A percentile compares a stretch with the other conserved stretches of the same genome.
These are phyloP conservation scores for Pyricularia sp. DNA, from an alignment of 2,329 filamentous ascomycete species.

Conservation along the genomic window DNA sequence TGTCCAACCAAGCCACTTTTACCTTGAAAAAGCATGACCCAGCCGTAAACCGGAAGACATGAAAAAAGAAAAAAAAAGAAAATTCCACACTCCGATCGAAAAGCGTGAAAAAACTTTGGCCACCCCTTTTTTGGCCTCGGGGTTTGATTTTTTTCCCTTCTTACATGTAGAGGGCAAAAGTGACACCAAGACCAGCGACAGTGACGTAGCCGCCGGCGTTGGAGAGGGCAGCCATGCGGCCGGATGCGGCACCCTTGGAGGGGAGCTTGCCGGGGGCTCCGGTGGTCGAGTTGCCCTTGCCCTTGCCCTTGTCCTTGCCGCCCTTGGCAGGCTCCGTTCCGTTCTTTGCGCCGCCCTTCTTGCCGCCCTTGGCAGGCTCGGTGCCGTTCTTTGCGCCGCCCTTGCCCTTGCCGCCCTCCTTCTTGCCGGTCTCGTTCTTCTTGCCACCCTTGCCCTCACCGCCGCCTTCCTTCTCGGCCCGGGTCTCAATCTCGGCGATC, in stretches of 20 bases:
- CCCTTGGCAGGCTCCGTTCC: background rate
- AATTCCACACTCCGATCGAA: background rate
- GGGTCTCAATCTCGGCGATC: background rate
- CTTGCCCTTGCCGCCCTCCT: background rate
- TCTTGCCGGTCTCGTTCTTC: background rate
- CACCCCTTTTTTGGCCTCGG: too few relatives aligned
- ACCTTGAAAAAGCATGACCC: background rate
- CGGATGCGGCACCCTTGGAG: background rate
- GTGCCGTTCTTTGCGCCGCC: background rate
- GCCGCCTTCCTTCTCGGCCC: background rate
- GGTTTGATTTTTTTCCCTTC: background rate
- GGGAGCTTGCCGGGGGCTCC: background rate
- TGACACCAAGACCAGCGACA: background rate
- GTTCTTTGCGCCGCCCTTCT: background rate
- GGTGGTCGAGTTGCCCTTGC: background rate
- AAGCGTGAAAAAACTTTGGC: background rate
- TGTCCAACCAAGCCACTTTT: background rate
- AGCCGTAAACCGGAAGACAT: background rate
- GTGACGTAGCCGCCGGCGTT: constrained; percentile 1
- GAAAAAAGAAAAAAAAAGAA: background rate
- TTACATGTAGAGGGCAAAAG: constrained; percentile 1
- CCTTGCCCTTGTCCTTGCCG: background rate
- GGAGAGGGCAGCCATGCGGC: background rate
- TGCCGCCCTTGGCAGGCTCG: background rate
- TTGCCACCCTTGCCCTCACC: background rate